phyloP scores from a whole-genome alignment of 768 basidiomycete species.

The Phylloporus sp. region DNA sequence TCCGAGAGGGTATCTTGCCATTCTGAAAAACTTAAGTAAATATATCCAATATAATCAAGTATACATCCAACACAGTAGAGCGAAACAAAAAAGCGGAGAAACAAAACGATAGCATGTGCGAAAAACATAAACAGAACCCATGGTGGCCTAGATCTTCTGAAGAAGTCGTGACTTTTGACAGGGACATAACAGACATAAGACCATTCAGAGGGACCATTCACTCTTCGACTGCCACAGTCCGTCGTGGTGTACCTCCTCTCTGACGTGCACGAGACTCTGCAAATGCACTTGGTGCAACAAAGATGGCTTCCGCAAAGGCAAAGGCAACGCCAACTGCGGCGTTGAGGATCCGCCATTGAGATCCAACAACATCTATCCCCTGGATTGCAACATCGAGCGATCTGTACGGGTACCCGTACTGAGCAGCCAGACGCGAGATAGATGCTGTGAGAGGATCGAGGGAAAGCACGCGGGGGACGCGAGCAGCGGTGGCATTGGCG shows the following conservation, averaged over 20 bases:
- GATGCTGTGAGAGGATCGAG: conserved; percentile 63
- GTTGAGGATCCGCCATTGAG: conserved; percentile 49
- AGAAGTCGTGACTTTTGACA: not conserved
- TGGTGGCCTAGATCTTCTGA: conserved; percentile 2
- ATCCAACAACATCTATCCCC: conserved; percentile 52
- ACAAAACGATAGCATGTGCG: conserved; percentile 17
- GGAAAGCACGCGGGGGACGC: conserved; percentile 22
- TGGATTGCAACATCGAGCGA: conserved; percentile 18
- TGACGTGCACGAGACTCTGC: conserved; percentile 27
- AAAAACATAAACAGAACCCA: conserved; percentile 12
- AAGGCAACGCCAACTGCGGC: conserved; percentile 57
- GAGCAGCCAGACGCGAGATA: conserved; percentile 58
- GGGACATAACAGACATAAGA: not conserved
- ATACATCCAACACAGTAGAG: conserved; percentile 16
- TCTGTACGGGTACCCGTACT: conserved; percentile 52
- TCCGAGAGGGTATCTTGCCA: conserved; percentile 15
- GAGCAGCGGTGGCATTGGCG: conserved; percentile 24
- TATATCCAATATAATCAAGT: conserved; percentile 9
- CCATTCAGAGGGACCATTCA: not conserved
- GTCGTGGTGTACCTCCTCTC: conserved; percentile 21
- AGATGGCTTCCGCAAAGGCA: conserved; percentile 64
- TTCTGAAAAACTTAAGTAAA: not conserved
- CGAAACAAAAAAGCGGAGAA: conserved; percentile 2
- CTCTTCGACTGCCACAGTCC: conserved; percentile 21
- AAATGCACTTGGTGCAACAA: conserved; percentile 39